Evolutionary conservation across 495 filamentous ascomycete genomes (phyloP).

Genomic region (Tuber borchii): DNA sequence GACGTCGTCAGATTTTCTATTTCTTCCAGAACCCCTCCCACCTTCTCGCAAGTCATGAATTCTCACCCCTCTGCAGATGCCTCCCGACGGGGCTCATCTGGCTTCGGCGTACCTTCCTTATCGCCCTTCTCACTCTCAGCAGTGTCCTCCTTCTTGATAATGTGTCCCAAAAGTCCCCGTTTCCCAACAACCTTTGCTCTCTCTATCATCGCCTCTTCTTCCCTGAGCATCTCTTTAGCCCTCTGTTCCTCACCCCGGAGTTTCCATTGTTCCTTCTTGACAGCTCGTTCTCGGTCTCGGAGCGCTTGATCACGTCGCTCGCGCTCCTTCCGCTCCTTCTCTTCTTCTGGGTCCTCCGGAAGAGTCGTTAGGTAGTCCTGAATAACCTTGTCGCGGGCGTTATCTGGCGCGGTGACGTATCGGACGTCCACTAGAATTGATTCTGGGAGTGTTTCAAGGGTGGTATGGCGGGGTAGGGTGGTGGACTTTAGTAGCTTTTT

Average conservation of each 20-base stretch:
- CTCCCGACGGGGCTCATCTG: not conserved
- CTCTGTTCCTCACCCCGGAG: conserved; percentile 35
- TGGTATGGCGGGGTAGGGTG: conserved; percentile 59
- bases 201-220: conserved; percentile 39
- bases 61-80: not conserved
- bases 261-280: conserved; percentile 35
- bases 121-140: conserved; percentile 9
- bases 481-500: conserved; percentile 68
- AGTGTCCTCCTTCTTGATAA: conserved; percentile 30
- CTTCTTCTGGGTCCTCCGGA: conserved; percentile 58
- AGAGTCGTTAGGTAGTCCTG: conserved; percentile 70
- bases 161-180: conserved; percentile 36
- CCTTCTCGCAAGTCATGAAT: not conserved
- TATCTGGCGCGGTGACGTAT: conserved; percentile 69
- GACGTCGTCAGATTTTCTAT: not conserved
- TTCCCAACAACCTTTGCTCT: conserved; percentile 42
- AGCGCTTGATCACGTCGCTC: conserved; percentile 37
- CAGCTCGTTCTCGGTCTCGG: conserved; percentile 29
- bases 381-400: conserved; percentile 64
- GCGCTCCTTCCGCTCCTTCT: conserved; percentile 50
- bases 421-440: conserved; percentile 66
- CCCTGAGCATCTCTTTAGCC: conserved; percentile 31
- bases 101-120: conserved; percentile 2
- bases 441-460: conserved; percentile 60
- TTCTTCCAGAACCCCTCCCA: not conserved